A percentile compares a stretch with the other conserved stretches of the same genome.
phyloP scores from a whole-genome alignment of 208 protist genomes.

The Wallacemonas sp. region DNA sequence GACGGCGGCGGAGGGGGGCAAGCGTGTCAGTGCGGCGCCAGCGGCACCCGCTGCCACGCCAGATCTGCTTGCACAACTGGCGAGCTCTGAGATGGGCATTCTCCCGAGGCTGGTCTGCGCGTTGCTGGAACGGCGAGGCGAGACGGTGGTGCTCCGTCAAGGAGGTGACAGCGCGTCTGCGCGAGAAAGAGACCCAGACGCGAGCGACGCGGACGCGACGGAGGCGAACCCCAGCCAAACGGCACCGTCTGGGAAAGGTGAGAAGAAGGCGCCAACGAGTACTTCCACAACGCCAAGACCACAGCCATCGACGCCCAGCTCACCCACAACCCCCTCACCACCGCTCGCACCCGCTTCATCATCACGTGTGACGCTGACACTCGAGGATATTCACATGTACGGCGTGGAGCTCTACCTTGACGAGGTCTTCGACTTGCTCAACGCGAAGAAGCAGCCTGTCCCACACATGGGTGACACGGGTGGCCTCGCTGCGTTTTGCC shows the following conservation, averaged over 20 bases:
- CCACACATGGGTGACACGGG: slow-evolving; percentile 65
- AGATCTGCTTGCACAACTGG: slow-evolving; percentile 6
- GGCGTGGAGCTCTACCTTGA: slow-evolving; percentile 89
- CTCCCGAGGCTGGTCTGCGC: slow-evolving; percentile 76
- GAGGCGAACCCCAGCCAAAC: background rate
- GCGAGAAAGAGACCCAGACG: background rate
- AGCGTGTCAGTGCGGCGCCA: too few species aligned
- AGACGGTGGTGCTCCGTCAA: slow-evolving; percentile 37
- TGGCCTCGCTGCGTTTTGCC: slow-evolving; percentile 66
- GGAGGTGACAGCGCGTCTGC: slow-evolving; percentile 11
- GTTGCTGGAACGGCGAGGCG: slow-evolving; percentile 70
- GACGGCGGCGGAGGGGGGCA: too few species aligned
- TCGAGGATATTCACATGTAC: slow-evolving; percentile 77
- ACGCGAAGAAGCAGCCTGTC: slow-evolving; percentile 70
- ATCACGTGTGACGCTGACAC: slow-evolving; percentile 30
- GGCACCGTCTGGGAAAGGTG: too few species aligned
- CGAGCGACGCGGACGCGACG: background rate
- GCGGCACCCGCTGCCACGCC: too few species aligned
- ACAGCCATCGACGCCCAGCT: background rate
- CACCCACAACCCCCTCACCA: background rate
- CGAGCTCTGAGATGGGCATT: slow-evolving; percentile 59
- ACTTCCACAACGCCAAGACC: background rate
- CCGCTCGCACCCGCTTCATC: slow-evolving; percentile 15
- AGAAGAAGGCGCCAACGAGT: too few species aligned
- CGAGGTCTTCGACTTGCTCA: slow-evolving; percentile 76